Percentiles rank a stretch among this genome's conserved stretches.
Evolutionary conservation across 371 early-diverging fungal genomes (phyloP).

Genomic region (Lichtheimia ornata): DNA sequence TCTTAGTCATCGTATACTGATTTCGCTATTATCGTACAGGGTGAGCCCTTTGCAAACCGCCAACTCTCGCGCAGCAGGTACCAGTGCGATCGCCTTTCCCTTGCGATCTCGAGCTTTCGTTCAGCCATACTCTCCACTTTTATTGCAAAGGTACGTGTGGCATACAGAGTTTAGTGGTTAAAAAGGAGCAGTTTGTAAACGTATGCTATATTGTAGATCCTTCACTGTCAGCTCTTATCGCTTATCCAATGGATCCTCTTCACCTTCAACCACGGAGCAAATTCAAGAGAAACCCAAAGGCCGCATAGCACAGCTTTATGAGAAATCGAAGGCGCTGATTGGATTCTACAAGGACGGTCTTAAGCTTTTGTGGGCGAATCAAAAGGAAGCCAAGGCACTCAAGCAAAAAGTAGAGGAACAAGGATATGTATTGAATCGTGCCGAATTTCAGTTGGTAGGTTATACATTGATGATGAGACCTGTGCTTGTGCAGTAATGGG

Average conservation of each 20-base stretch:
- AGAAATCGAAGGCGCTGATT: conserved; percentile 46
- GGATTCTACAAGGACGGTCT: conserved; percentile 62
- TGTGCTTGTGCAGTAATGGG: background rate
- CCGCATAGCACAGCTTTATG: conserved; percentile 30
- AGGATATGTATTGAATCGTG: conserved; percentile 47
- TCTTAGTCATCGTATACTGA: no score
- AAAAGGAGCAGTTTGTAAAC: no score
- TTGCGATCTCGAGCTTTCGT: no score
- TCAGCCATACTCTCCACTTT: no score
- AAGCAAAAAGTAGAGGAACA: conserved; percentile 34
- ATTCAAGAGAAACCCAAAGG: conserved; percentile 2
- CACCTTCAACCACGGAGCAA: background rate
- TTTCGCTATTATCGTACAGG: no score
- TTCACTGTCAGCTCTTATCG: no score
- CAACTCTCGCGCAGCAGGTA: no score
- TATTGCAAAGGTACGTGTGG: no score
- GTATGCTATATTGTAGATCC: no score
- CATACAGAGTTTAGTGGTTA: no score
- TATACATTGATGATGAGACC: background rate
- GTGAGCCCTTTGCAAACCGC: no score
- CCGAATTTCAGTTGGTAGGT: conserved; percentile 33
- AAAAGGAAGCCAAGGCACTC: conserved; percentile 40
- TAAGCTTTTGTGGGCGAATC: conserved; percentile 60
- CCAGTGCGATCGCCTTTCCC: no score
- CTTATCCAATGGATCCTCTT: background rate